Percentiles rank a stretch among this genome's conserved stretches.
These are phyloP conservation scores for Botryotinia convoluta DNA, from an alignment of 2,329 filamentous ascomycete genomes.

Conservation along the genomic window DNA sequence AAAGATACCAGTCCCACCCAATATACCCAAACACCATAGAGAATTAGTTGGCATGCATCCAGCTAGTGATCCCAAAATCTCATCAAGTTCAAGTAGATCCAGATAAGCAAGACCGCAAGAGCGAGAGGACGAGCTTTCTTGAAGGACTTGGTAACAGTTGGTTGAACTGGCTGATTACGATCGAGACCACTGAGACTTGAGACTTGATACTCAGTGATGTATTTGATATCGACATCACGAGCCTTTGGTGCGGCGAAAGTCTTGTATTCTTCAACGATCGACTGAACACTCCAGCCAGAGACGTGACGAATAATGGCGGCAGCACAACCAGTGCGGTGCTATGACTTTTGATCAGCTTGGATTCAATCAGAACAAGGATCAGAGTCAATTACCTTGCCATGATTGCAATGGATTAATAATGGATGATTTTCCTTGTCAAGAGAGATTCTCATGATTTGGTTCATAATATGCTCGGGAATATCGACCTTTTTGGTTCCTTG, in stretches of 20 bases:
- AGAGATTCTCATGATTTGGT: constrained; percentile 66
- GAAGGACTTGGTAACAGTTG: neutral
- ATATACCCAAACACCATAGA: constrained; percentile 12
- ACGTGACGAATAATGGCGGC: constrained; percentile 74
- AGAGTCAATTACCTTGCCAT: constrained; percentile 60
- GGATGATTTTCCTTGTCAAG: constrained; percentile 74
- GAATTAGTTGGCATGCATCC: neutral
- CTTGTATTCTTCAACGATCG: constrained; percentile 71
- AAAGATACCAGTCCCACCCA: constrained; percentile 5
- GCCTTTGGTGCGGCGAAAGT: constrained; percentile 60
- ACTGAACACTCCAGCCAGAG: constrained; percentile 61
- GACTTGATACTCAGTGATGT: constrained; percentile 52
- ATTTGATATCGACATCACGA: constrained; percentile 58
- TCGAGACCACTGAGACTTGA: constrained; percentile 43
- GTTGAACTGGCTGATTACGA: constrained; percentile 3
- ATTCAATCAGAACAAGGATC: neutral
- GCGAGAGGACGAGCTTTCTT: constrained; percentile 24
- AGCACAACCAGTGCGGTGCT: constrained; percentile 90
- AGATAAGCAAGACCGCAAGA: constrained; percentile 23
- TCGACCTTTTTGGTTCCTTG: constrained; percentile 82
- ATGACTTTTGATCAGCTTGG: constrained; percentile 23
- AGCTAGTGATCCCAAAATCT: constrained; percentile 13
- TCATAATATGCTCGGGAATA: constrained; percentile 66
- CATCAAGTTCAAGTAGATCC: constrained; percentile 22
- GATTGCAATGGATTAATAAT: constrained; percentile 87